phyloP scores from a whole-genome alignment of 116 monocot species.

The Dioscorea cayenensis region DNA sequence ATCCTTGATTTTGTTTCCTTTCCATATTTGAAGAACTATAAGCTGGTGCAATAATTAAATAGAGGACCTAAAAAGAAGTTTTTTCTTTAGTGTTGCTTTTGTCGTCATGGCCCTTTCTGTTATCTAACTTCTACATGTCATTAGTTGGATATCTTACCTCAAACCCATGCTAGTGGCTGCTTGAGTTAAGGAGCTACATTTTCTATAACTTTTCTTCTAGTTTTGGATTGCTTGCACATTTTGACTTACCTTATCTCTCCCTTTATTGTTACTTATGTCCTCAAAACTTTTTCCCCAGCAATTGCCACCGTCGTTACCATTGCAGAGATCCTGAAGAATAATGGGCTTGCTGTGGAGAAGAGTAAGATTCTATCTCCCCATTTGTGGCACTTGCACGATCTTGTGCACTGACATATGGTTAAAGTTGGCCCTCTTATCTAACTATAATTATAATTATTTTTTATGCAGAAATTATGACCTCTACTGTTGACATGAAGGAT shows the following conservation, averaged over 20 bases:
- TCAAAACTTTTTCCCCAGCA: constrained; percentile 14
- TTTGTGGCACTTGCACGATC: neutral
- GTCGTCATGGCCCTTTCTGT: no score
- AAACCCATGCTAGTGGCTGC: neutral
- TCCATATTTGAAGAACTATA: neutral
- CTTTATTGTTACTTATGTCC: neutral
- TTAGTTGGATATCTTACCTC: no score
- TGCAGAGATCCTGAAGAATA: constrained; percentile 50
- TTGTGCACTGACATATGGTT: neutral
- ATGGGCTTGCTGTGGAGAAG: constrained; percentile 40
- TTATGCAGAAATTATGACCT: constrained; percentile 62
- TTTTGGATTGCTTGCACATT: neutral
- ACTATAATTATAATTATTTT: neutral
- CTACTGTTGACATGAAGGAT: constrained; percentile 71
- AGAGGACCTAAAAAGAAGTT: no score
- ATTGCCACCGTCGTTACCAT: constrained; percentile 49
- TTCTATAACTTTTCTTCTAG: neutral
- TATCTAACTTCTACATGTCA: no score
- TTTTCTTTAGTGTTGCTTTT: no score
- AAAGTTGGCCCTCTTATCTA: neutral
- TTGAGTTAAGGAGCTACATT: neutral
- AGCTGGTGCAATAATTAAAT: neutral
- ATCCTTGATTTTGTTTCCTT: neutral
- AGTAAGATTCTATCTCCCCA: constrained; percentile 24
- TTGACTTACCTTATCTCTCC: neutral